Percentiles rank a stretch among this genome's conserved stretches.
Conservation (phyloP, 352 stramenopile species). For the Achlya hypogyna region DNA sequence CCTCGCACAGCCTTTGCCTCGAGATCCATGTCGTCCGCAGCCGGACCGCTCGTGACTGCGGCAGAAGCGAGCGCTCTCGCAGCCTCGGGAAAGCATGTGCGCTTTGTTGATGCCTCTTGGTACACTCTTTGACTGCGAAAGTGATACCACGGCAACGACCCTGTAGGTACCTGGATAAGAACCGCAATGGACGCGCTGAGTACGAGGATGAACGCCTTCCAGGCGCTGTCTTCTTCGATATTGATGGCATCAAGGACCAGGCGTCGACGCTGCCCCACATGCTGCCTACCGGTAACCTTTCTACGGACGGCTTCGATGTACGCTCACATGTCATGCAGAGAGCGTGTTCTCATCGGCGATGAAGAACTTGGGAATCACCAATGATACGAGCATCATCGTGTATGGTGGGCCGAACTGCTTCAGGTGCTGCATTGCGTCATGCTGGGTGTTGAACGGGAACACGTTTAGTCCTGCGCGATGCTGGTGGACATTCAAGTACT, state of each 20-base stretch:
- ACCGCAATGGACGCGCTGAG: constrained; percentile 47
- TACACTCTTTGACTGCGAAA: background rate
- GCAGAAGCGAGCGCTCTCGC: constrained; percentile 8
- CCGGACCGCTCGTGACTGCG: constrained; percentile 7
- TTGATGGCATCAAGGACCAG: constrained; percentile 75
- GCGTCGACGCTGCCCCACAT: constrained; percentile 75
- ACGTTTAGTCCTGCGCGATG: constrained; percentile 47
- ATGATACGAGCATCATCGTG: constrained; percentile 62
- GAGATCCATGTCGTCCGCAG: constrained; percentile 1
- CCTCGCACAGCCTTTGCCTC: background rate
- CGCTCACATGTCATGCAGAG: no score
- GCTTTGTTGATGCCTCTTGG: constrained; percentile 73
- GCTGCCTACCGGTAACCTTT: constrained; percentile 36
- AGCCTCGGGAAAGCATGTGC: constrained; percentile 28
- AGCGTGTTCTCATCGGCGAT: constrained; percentile 62
- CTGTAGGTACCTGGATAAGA: constrained; percentile 57
- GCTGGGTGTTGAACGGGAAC: background rate
- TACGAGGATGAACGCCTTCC: constrained; percentile 57
- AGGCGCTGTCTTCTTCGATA: constrained; percentile 87
- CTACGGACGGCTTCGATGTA: background rate
- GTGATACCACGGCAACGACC: background rate
- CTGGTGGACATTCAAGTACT: constrained; percentile 88
- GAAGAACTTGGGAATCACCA: constrained; percentile 51
- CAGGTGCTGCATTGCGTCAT: constrained; percentile 40
- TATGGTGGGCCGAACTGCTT: constrained; percentile 80